phyloP scores from a whole-genome alignment of 305 asterid species.

The Solanum hybrid region DNA sequence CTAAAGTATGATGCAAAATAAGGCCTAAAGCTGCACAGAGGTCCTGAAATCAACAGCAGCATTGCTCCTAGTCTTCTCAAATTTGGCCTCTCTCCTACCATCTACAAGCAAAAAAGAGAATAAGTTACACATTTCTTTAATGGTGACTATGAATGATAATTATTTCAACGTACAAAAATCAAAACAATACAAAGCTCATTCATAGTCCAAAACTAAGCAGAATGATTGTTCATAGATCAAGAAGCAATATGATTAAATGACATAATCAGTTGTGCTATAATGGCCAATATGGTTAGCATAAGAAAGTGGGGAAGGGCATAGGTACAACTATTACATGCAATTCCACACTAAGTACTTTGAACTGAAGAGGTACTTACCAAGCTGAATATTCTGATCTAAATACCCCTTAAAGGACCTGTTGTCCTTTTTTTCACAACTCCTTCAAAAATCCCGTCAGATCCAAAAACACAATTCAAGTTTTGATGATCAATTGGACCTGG shows the following conservation, averaged over 20 bases:
- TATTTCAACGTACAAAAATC: background rate
- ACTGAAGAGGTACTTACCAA: background rate
- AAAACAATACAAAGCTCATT: background rate
- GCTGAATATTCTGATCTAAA: background rate
- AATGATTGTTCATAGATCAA: background rate
- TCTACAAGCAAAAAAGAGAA: background rate
- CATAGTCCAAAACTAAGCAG: background rate
- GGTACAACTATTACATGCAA: background rate
- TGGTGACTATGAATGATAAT: background rate
- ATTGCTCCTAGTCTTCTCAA: background rate
- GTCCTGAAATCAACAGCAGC: background rate
- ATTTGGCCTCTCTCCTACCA: background rate
- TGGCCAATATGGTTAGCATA: background rate
- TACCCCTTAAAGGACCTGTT: background rate
- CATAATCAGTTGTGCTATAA: background rate
- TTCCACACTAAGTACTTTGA: background rate
- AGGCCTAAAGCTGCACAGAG: background rate
- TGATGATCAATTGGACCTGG: conserved; percentile 33
- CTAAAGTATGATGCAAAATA: background rate
- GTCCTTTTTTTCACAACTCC: conserved; percentile 32
- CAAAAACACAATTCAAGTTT: conserved; percentile 17
- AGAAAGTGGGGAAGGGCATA: background rate
- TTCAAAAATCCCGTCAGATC: conserved; percentile 38
- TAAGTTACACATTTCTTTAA: background rate
- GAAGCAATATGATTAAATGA: background rate